A percentile compares a stretch with the other conserved stretches of the same genome.
These are phyloP conservation scores for Cantharellus cinnabarinus DNA, from an alignment of 768 basidiomycete species.

Conservation along the genomic window DNA sequence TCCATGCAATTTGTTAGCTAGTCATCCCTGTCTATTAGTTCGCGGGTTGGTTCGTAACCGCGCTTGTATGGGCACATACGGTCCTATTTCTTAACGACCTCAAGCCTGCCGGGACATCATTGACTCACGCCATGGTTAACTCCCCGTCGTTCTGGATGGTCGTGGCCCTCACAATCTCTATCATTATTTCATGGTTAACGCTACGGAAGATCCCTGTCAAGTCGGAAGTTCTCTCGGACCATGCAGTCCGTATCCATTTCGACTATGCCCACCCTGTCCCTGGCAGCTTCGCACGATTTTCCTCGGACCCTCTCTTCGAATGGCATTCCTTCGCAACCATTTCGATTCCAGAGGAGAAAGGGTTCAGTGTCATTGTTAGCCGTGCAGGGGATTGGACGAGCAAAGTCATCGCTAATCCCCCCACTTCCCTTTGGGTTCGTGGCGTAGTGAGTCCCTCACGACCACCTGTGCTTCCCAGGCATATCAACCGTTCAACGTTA, in stretches of 20 bases:
- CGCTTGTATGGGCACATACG: slow-evolving; percentile 36
- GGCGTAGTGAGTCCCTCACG: slow-evolving; percentile 18
- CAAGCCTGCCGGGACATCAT: slow-evolving; percentile 17
- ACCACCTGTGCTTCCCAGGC: not conserved
- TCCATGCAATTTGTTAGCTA: not conserved
- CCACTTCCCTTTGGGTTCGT: slow-evolving; percentile 35
- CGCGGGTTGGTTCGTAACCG: slow-evolving; percentile 33
- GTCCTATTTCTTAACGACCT: slow-evolving; percentile 35
- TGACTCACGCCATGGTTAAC: slow-evolving; percentile 25
- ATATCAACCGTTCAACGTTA: not conserved
- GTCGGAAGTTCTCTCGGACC: slow-evolving; percentile 31
- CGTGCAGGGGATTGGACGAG: slow-evolving; percentile 41
- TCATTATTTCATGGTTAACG: slow-evolving; percentile 39
- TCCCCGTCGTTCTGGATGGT: slow-evolving; percentile 37
- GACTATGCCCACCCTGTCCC: slow-evolving; percentile 31
- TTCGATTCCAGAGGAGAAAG: slow-evolving; percentile 19
- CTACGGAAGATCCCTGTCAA: slow-evolving; percentile 33
- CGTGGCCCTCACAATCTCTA: slow-evolving; percentile 31
- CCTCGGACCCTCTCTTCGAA: slow-evolving; percentile 5
- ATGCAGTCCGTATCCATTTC: slow-evolving; percentile 38
- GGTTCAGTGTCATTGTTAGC: slow-evolving; percentile 36
- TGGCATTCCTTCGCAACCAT: slow-evolving; percentile 9
- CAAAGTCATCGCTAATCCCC: slow-evolving; percentile 32
- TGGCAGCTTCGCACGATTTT: slow-evolving; percentile 22
- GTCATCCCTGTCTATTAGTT: slow-evolving; percentile 13